These are phyloP conservation scores for Vitis cinerea DNA, from an alignment of 164 flowering plant genomes.

Conservation along the genomic window DNA sequence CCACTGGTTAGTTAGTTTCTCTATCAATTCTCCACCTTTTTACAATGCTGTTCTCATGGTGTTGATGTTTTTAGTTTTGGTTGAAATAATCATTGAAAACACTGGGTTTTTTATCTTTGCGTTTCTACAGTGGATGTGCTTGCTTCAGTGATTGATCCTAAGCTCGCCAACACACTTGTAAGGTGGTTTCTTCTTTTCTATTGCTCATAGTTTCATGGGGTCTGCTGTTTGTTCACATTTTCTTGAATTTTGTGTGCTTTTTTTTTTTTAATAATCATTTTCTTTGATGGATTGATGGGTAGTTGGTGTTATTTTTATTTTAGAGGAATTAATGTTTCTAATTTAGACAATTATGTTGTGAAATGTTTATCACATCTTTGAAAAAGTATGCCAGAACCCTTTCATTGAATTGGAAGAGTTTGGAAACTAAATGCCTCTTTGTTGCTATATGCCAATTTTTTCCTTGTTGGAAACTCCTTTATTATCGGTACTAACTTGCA, in stretches of 20 bases:
- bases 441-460: too few species aligned
- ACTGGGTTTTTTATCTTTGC: too few species aligned
- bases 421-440: too few species aligned
- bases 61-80: neutral
- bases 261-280: neutral
- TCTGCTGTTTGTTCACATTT: neutral
- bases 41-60: neutral
- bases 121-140: constrained; percentile 49
- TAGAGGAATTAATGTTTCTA: too few species aligned
- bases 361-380: too few species aligned
- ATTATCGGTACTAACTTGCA: too few species aligned
- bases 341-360: too few species aligned
- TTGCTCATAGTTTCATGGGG: neutral
- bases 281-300: too few species aligned
- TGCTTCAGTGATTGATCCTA: constrained; percentile 68
- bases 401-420: too few species aligned
- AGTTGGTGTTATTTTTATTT: neutral
- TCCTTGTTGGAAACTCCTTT: too few species aligned
- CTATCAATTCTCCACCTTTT: neutral
- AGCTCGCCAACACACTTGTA: constrained; percentile 58
- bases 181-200: constrained; percentile 32
- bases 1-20: constrained; percentile 47
- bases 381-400: too few species aligned
- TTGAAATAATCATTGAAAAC: neutral
- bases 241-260: neutral